Base-by-base conservation (phyloP, 108 stramenopile genomes). In the Cyclostephanos tholiformis region DNA sequence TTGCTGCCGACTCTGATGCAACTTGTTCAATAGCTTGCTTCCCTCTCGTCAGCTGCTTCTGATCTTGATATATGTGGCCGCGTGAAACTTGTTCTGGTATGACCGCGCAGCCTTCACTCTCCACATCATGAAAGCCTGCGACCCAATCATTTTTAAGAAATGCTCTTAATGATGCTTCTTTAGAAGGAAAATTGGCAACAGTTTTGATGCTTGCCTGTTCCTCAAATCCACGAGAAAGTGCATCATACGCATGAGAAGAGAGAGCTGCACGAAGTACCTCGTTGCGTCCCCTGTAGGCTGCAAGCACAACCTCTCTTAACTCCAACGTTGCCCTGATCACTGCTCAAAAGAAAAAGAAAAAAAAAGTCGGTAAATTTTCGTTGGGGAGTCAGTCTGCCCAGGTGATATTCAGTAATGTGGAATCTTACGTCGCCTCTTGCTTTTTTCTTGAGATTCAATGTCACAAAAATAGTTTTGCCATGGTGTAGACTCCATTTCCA, bases 61-160 rank as follows among this genome's bases (percentile, higher is more conserved):
- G 52, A 11, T 16, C 57, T 55, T 72, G 22, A 62, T 36, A 63
- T 27, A 51, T 41, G 52, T 82, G 82, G 32, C 65, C 77, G 62
- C 58, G 63, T 61, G 66, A 55, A 32, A 88, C 71, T 79, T 81
- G 68, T 26, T 88, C 88, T 10, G 90, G 87, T 50, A 91, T 69
- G 5, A 74, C 55, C 41, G 76, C 19, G 30, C 48, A 70, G 9
- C 51, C 80, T 19, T 69, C 38, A n/a, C 22, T 22, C 20, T 71
- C 70, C 20, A 85, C 80, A 48, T 88, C 87, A 48, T 84, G 83
- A 67, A 84, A 92, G 27, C 77, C 69, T 17, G 63, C 59, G 9
- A 91, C 84, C 86, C 87, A 94, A 13, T 77, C 66, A 75, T 78
- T 86, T 19, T 48, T 29, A 17, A 94, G 71, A 60, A 94, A 88